These are phyloP conservation scores for Canna indica DNA, from an alignment of 176 grass and related monocot genomes.

Conservation along the genomic window DNA sequence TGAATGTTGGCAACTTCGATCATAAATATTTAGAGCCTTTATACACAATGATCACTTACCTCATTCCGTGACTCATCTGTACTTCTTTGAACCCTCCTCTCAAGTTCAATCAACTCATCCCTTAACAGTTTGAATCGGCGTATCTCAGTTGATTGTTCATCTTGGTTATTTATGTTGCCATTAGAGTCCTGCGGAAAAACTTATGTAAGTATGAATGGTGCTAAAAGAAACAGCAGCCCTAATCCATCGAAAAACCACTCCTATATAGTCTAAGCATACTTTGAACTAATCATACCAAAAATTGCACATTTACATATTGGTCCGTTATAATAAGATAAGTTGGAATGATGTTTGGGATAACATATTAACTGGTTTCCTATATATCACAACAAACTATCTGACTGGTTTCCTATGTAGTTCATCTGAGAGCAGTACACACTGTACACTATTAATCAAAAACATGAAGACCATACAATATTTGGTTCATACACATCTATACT, in stretches of 20 bases:
- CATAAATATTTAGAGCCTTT: neutral
- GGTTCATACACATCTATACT: neutral
- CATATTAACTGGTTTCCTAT: neutral
- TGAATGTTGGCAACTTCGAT: neutral
- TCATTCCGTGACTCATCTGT: slow-evolving; percentile 45
- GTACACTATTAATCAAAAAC: neutral
- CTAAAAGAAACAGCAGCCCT: neutral
- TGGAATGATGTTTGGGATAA: neutral
- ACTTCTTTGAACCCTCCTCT: slow-evolving; percentile 85
- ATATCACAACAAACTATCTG: too few relatives aligned
- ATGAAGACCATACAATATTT: neutral
- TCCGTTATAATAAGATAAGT: neutral
- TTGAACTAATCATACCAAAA: neutral
- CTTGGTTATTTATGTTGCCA: slow-evolving; percentile 38
- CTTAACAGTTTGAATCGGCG: slow-evolving; percentile 68
- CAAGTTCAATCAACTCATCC: slow-evolving; percentile 73
- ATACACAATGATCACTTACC: slow-evolving; percentile 42
- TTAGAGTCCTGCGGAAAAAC: slow-evolving; percentile 29
- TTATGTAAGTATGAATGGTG: neutral
- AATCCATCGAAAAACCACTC: neutral
- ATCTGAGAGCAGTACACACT: neutral
- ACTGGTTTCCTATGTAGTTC: neutral
- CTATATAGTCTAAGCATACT: too few relatives aligned
- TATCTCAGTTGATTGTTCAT: slow-evolving; percentile 49
- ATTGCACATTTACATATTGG: neutral